Percentiles rank a stretch among this genome's conserved stretches.
These are phyloP conservation scores for Fusarium metavorans DNA, from an alignment of 2,329 filamentous ascomycete genomes.

Conservation along the genomic window DNA sequence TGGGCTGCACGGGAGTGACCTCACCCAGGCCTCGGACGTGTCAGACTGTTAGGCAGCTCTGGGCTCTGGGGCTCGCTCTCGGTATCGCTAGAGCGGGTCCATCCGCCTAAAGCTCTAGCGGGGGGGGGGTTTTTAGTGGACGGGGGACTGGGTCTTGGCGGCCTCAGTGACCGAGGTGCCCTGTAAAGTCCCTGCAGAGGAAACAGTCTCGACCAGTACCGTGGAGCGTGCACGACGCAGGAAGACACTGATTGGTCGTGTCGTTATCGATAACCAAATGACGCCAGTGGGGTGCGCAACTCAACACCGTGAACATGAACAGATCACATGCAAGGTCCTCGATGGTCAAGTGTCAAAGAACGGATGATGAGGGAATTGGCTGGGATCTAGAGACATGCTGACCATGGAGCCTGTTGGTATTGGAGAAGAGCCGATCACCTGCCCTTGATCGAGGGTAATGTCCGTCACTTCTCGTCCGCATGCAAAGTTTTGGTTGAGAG, in stretches of 20 bases:
- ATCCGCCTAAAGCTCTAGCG: constrained; percentile 29
- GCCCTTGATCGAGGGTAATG: neutral
- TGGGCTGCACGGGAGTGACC: constrained; percentile 21
- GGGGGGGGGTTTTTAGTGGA: constrained; percentile 16
- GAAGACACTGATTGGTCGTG: constrained; percentile 16
- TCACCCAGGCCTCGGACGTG: constrained; percentile 8
- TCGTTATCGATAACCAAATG: constrained; percentile 41
- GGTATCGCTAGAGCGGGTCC: neutral
- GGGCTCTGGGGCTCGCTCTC: constrained; percentile 1
- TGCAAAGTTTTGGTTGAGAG: constrained; percentile 8
- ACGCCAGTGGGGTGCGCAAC: constrained; percentile 39
- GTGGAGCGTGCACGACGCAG: neutral
- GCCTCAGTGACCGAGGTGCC: constrained; percentile 24
- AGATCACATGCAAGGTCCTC: constrained; percentile 42
- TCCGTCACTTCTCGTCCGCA: constrained; percentile 16
- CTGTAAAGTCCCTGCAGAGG: constrained; percentile 15
- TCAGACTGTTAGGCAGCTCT: constrained; percentile 24
- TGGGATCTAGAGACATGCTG: constrained; percentile 12
- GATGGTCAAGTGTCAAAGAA: constrained; percentile 36
- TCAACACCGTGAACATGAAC: constrained; percentile 28
- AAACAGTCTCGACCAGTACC: constrained; percentile 1
- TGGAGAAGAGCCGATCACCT: constrained; percentile 18
- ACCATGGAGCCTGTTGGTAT: constrained; percentile 20
- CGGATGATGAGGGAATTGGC: constrained; percentile 34
- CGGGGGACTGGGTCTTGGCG: constrained; percentile 12